Evolutionary conservation across 306 rosid species (phyloP).

Genomic region (Acacia melanoxylon): DNA sequence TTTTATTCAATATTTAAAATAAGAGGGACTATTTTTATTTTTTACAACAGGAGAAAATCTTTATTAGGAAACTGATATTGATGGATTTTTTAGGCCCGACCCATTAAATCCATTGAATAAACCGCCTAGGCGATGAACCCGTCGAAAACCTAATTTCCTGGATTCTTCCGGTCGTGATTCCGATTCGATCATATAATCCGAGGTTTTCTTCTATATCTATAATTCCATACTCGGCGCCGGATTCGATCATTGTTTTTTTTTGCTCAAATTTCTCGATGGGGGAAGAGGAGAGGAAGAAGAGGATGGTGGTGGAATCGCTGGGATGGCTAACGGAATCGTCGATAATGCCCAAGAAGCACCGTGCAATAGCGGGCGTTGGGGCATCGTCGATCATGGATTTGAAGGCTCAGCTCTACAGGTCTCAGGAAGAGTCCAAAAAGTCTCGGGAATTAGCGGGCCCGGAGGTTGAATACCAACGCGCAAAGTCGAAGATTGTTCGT

Average conservation of each 20-base stretch:
- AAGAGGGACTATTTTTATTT: no score
- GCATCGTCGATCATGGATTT: conserved; percentile 87
- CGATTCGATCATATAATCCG: not conserved
- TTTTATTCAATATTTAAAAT: no score
- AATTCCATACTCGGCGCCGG: not conserved
- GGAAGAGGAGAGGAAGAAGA: conserved; percentile 52
- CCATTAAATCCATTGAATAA: not conserved
- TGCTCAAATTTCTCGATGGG: conserved; percentile 35
- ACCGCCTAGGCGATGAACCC: not conserved
- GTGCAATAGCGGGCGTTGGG: conserved; percentile 84
- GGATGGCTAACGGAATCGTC: conserved; percentile 99
- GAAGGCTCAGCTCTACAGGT: conserved; percentile 85
- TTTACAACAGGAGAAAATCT: no score
- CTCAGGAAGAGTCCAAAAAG: conserved; percentile 86
- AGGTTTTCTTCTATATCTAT: not conserved
- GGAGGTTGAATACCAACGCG: conserved; percentile 70
- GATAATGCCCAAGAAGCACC: conserved; percentile 95
- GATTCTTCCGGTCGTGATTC: not conserved
- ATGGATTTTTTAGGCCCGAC: not conserved
- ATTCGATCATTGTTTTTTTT: not conserved
- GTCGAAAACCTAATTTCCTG: conserved; percentile 20
- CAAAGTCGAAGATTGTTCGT: conserved; percentile 61
- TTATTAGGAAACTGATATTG: not conserved
- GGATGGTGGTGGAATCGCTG: conserved; percentile 70
- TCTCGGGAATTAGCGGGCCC: conserved; percentile 61